Evolutionary conservation across 2,329 filamentous ascomycete species (phyloP), one percentile per base, ranked within the genome.

Genomic region (Talaromyces sp.): DNA sequence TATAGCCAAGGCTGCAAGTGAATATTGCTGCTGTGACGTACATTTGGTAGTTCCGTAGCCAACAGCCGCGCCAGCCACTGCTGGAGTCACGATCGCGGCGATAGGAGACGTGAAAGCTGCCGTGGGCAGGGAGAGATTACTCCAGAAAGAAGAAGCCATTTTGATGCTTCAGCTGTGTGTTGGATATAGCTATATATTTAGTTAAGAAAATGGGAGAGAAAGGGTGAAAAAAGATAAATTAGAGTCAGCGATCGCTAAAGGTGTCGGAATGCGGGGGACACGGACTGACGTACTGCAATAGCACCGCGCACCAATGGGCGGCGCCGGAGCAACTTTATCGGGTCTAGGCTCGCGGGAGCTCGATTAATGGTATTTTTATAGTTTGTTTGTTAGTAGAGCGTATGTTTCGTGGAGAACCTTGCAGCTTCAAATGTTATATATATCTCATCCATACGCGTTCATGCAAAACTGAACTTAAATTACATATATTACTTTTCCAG

Each of bases 11-110:
- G 29, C 24, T 3, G 53, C 19, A 46, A 7, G 21, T 24, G 43
- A 11, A 46, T 19, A 19, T 49, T 56, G 49, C 41, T 29, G 31
- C 54, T 54, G 9, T 1, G 31, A 27, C 26, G 31, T 38, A 64
- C 70, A 58, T 61, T 71, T 69, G 65, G 60, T 72, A 69, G 70
- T 69, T 1, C 71, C 63, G n/a, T 73, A 69, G 10, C 71, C 72
- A 9, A 72, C 59, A 1, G 66, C 29, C 10, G 64, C 67, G 3
- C 71, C 71, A 1, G 62, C 63, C 2, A 64, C 51, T 52, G 71
- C 68, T 31, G 71, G 72, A 31, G 67, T 70, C 24, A 66, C 59
- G 32, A 72, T 64, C 41, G 71, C 69, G 9, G 70, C 61, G 17
- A 72, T 57, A 14, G 71, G 72, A 8, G 71, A 71, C 56, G 67